Evolutionary conservation across 768 basidiomycete species (phyloP).

Genomic region (Hirschioporus abietinus): DNA sequence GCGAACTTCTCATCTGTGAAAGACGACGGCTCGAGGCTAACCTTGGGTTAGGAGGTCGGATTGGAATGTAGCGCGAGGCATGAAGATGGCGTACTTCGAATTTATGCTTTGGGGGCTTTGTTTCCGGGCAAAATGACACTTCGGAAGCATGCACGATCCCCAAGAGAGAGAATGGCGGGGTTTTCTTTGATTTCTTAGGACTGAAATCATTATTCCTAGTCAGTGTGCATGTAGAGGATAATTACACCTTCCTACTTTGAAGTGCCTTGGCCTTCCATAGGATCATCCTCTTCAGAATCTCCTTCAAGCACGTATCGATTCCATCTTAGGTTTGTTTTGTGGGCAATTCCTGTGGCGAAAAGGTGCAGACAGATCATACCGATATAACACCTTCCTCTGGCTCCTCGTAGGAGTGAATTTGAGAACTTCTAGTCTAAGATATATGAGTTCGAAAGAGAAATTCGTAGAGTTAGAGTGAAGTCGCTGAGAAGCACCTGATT

Average conservation of each 20-base stretch:
- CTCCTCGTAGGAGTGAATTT: conserved; percentile 66
- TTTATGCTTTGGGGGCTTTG: conserved; percentile 33
- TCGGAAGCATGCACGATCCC: conserved; percentile 57
- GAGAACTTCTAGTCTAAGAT: conserved; percentile 55
- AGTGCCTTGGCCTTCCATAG: conserved; percentile 19
- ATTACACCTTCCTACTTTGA: not conserved
- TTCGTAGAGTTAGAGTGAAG: conserved; percentile 10
- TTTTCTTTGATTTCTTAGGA: conserved; percentile 15
- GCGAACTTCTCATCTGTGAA: conserved; percentile 77
- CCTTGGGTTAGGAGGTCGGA: conserved; percentile 34
- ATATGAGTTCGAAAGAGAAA: conserved; percentile 20
- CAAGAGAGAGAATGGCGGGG: conserved; percentile 34
- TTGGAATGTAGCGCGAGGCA: not conserved
- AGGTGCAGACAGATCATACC: conserved; percentile 34
- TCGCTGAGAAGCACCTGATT: conserved; percentile 56
- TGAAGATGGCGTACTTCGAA: conserved; percentile 48
- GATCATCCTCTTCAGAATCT: conserved; percentile 26
- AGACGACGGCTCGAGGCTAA: conserved; percentile 68
- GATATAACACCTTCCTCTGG: conserved; percentile 69
- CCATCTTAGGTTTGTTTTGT: conserved; percentile 43
- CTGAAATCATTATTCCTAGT: not conserved
- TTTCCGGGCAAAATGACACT: conserved; percentile 22
- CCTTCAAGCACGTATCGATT: conserved; percentile 59
- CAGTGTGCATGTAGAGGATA: not conserved
- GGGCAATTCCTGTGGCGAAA: conserved; percentile 3